phyloP scores from a whole-genome alignment of 2,329 filamentous ascomycete species.

The Aspergillus sp. region DNA sequence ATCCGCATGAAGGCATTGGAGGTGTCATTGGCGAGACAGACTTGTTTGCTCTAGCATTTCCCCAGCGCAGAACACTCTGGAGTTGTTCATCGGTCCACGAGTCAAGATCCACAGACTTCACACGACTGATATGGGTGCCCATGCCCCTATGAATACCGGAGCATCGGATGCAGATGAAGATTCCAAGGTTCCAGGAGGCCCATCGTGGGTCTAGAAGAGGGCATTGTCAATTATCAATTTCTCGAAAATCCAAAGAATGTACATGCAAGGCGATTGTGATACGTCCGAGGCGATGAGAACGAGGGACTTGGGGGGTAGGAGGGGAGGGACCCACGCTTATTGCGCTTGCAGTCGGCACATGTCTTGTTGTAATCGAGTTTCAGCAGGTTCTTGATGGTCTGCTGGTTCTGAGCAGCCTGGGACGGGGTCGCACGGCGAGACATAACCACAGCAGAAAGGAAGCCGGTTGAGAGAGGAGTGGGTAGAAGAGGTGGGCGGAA shows the following conservation, averaged over 20 bases:
- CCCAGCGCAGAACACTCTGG: constrained; percentile 91
- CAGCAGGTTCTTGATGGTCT: constrained; percentile 88
- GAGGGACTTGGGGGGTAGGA: neutral
- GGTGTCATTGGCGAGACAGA: constrained; percentile 39
- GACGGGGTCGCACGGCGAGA: constrained; percentile 65
- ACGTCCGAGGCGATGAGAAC: neutral
- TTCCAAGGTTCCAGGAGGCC: constrained; percentile 97
- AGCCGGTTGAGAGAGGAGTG: constrained; percentile 6
- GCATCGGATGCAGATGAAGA: constrained; percentile 97
- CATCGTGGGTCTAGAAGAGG: constrained; percentile 77
- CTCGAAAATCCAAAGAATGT: neutral
- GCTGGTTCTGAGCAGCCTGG: constrained; percentile 87
- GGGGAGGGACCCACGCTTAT: constrained; percentile 71
- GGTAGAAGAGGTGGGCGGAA: constrained; percentile 6
- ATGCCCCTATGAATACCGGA: constrained; percentile 98
- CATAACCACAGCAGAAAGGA: constrained; percentile 23
- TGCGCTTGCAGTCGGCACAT: constrained; percentile 97
- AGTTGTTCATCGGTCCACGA: constrained; percentile 98
- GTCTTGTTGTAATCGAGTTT: constrained; percentile 95
- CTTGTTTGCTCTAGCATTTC: constrained; percentile 94
- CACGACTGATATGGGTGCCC: constrained; percentile 96
- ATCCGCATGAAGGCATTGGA: neutral
- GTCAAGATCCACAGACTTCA: constrained; percentile 97
- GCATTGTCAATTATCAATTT: constrained; percentile 16
- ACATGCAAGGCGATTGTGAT: neutral